Conservation (phyloP, 2,329 filamentous ascomycete genomes). For the Coniochaeta ligniaria region DNA sequence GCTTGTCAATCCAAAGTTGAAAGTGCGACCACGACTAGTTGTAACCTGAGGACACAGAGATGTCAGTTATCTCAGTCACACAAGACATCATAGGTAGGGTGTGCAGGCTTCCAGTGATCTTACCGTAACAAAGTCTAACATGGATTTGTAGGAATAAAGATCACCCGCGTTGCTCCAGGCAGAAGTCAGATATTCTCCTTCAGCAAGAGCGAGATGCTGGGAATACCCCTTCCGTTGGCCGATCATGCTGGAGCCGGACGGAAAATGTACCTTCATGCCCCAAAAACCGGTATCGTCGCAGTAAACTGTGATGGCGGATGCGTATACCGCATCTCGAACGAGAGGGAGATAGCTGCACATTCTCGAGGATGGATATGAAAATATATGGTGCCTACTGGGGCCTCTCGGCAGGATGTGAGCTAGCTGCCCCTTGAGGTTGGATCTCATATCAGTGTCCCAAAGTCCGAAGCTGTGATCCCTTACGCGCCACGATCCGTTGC, state of each 20-base stretch:
- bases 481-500: too few species aligned
- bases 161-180: background rate
- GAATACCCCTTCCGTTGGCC: background rate
- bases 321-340: background rate
- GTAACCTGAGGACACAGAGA: background rate
- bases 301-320: background rate
- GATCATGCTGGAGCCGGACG: background rate
- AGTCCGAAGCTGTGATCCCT: background rate
- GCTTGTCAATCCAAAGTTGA: background rate
- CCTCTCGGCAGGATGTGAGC: background rate
- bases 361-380: background rate
- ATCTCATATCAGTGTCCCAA: background rate
- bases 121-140: background rate
- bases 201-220: background rate
- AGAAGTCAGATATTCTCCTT: background rate
- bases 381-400: background rate
- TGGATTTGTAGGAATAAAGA: too few species aligned
- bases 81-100: too few species aligned
- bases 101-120: too few species aligned
- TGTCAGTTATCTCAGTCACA: background rate
- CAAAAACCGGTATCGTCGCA: background rate
- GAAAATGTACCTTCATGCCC: background rate
- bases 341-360: background rate
- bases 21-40: background rate
- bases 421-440: background rate